Evolutionary conservation across 2,329 filamentous ascomycete species (phyloP), one percentile per base, ranked within the genome.

Genomic region (Purpureocillium takamizusanense): DNA sequence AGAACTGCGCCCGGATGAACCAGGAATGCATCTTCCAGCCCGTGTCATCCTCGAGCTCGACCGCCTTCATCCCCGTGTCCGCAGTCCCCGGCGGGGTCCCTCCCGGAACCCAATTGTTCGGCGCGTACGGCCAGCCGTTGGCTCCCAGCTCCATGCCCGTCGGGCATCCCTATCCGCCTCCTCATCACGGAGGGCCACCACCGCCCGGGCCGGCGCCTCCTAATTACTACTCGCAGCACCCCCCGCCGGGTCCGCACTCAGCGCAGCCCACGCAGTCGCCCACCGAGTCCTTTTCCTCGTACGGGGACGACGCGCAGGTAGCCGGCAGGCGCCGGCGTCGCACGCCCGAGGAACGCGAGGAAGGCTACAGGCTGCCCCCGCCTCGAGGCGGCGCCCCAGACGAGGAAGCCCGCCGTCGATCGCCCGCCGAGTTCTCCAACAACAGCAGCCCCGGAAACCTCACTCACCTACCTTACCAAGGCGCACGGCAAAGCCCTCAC

Each of bases 21-120:
- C 75, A 78, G 47, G 74, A 78, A 43, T 78, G 74, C 42, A 66
- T 78, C 12, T 78, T 78, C 42, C 74, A 78, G 49, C 74, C 74
- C 0, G 74, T 78, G 1, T 75, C 70, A 4, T 72, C 69, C 0
- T 69, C 71, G 10, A 67, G 69, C 30, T 71, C 70, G 5, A 74
- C 73, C 1, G 73, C 74, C 1, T 78, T 78, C 44, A 72, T 78
- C 12, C 74, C 74, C 2, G 70, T 78, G 5, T 74, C 72, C 3
- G 73, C 74, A 13, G 60, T 78, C 6, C 67, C 69, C n/a, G 72
- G 72, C n/a, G 72, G 70, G 12, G 68, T 77, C 2, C 70, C 73
- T 2, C 71, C 72, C 2, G 72, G 74, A 2, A 74, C 72, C 2
- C 72, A 67, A 40, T 59, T 78, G 7, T 78, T 67, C 46, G 74